phyloP scores from a whole-genome alignment of 1,284 basidiomycete genomes.

The Rhodotorula sp. region DNA sequence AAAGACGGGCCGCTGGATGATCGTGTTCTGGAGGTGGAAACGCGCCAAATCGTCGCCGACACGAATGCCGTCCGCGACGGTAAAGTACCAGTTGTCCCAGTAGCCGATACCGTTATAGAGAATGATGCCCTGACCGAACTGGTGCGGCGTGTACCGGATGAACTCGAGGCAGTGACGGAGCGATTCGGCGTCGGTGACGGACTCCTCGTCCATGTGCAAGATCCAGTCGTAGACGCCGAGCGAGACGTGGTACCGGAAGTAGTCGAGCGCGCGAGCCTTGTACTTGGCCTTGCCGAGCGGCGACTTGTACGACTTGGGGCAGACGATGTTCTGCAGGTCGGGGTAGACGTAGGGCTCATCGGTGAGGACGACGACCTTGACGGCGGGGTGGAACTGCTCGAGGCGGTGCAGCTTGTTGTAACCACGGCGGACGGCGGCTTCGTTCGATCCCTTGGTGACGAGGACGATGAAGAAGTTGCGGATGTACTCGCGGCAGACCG shows the following conservation, averaged over 20 bases:
- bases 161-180: constrained; percentile 52
- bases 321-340: constrained; percentile 52
- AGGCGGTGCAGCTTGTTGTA: constrained; percentile 52
- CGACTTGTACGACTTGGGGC: constrained; percentile 52
- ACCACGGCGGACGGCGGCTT: constrained; percentile 50
- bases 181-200: constrained; percentile 52
- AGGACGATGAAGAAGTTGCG: constrained; percentile 52
- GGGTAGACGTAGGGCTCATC: constrained; percentile 53
- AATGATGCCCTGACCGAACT: constrained; percentile 54
- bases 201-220: constrained; percentile 51
- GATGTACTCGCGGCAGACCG: constrained; percentile 51
- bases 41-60: constrained; percentile 53
- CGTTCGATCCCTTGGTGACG: constrained; percentile 53
- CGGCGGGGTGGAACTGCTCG: constrained; percentile 52
- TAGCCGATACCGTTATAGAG: constrained; percentile 52
- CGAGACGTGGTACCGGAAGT: constrained; percentile 51
- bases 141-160: constrained; percentile 51
- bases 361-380: constrained; percentile 51
- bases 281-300: constrained; percentile 52
- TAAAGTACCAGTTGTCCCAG: constrained; percentile 54
- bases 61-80: constrained; percentile 53
- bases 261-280: constrained; percentile 53
- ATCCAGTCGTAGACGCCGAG: constrained; percentile 53
- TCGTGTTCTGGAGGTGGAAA: constrained; percentile 53
- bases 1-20: constrained; percentile 52